phyloP scores from a whole-genome alignment of 2,329 filamentous ascomycete genomes.

The Ophioceras dolichostomum region DNA sequence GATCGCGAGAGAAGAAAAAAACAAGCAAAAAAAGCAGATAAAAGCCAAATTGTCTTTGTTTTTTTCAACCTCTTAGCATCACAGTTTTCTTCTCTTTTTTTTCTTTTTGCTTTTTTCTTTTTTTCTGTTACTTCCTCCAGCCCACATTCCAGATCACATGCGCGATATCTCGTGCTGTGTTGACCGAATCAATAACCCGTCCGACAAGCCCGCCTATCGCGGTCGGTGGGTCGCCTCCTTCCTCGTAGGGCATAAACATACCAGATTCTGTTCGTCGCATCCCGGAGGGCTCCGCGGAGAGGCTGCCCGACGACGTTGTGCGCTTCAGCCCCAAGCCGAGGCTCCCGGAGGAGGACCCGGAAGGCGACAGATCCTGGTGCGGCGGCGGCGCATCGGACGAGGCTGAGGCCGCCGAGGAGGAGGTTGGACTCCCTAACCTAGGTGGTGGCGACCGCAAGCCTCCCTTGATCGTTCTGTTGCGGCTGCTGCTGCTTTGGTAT shows the following conservation, averaged over 20 bases:
- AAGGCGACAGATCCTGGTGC: too few relatives aligned
- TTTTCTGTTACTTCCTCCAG: constrained; percentile 36
- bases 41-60: too few relatives aligned
- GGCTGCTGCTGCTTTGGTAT: too few relatives aligned
- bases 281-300: constrained; percentile 41
- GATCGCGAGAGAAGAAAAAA: too few relatives aligned
- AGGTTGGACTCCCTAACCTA: too few relatives aligned
- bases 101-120: not conserved
- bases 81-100: not conserved
- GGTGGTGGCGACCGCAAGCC: not conserved
- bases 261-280: constrained; percentile 73
- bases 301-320: constrained; percentile 33
- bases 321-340: constrained; percentile 22
- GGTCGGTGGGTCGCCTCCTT: constrained; percentile 45
- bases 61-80: not conserved
- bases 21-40: too few relatives aligned
- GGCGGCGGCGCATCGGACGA: too few relatives aligned
- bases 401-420: too few relatives aligned
- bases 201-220: constrained; percentile 57
- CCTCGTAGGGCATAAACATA: constrained; percentile 84
- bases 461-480: too few relatives aligned
- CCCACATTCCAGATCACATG: constrained; percentile 63
- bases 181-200: constrained; percentile 69
- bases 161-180: constrained; percentile 58
- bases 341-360: not conserved